Evolutionary conservation across 2,329 filamentous ascomycete species (phyloP), one percentile per base, ranked within the genome.

Genomic region (Pseudogymnoascus verrucosus): DNA sequence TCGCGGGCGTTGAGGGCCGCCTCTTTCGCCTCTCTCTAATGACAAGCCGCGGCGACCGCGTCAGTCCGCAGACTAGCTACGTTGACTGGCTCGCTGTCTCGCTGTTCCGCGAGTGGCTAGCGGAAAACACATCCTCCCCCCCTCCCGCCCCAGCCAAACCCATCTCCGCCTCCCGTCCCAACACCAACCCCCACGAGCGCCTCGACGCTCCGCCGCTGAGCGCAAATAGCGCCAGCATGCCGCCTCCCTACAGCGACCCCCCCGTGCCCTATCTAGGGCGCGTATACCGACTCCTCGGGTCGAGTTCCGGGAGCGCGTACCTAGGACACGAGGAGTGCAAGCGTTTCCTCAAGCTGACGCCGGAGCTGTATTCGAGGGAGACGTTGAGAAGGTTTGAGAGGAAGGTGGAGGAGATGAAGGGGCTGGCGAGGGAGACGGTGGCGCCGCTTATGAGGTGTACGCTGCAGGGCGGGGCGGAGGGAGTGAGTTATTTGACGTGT

Each of bases 81-180:
- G 80, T 96, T 21, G 91, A 96, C 76, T 97, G 93, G 93, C 84
- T 96, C 5, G 91, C 87, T 16, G 85, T 96, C 60, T 90, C 86
- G 44, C 79, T 96, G 11, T 98, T 97, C 77, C 84, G 93, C 3
- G 91, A 96, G 75, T 97, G 93, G 92, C 81, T 97, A 5, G 91
- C 91, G 3, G 93, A 97, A 70, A 93, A 92, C 74, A 96, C 90
- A 4, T 89, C 90, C 1, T 89, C 91, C 0, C 83, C 88, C 3
- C 85, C 85, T 0, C 76, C 81, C 0, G 79, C 82, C 2, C 67
- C 77, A 11, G 66, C 70, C 14, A 0, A 80, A 79, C 73, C 63
- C 2, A 61, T 65, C 76, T 80, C 42, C 11, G 42, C 66, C 67
- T 78, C 68, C 75, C 78, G 67, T 76, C 69, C 31, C 63, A 63